Evolutionary conservation across 2,329 filamentous ascomycete genomes (phyloP).

Genomic region (Cordyceps fumosorosea): DNA sequence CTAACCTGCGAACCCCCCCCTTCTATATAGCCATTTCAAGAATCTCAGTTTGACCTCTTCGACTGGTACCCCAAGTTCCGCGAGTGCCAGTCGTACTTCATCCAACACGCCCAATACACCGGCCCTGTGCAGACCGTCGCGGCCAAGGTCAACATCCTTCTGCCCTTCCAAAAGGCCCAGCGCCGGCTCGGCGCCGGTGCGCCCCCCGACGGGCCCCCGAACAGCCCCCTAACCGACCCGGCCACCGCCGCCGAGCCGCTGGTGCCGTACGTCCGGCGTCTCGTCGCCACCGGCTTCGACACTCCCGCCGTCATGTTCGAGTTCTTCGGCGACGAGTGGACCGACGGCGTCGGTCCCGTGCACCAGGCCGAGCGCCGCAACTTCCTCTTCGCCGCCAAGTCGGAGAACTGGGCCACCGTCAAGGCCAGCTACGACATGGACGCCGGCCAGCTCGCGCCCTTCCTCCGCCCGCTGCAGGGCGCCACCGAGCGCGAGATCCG

Average conservation of each 20-base stretch:
- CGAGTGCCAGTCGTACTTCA: slow-evolving; percentile 83
- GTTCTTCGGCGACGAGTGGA: slow-evolving; percentile 95
- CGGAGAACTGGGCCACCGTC: slow-evolving; percentile 79
- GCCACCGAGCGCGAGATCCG: slow-evolving; percentile 75
- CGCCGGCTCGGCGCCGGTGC: slow-evolving; percentile 19
- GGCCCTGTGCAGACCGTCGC: slow-evolving; percentile 79
- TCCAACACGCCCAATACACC: slow-evolving; percentile 84
- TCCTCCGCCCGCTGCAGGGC: slow-evolving; percentile 73
- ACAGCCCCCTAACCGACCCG: slow-evolving; percentile 43
- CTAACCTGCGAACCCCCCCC: not conserved
- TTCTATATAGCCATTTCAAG: slow-evolving; percentile 35
- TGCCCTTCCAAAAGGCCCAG: slow-evolving; percentile 69
- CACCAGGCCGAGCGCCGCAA: slow-evolving; percentile 89
- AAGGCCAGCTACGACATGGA: slow-evolving; percentile 88
- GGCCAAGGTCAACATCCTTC: slow-evolving; percentile 82
- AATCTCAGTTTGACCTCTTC: slow-evolving; percentile 66
- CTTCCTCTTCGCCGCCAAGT: slow-evolving; percentile 92
- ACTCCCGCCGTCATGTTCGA: slow-evolving; percentile 79
- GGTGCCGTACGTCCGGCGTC: slow-evolving; percentile 81
- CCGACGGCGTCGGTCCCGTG: slow-evolving; percentile 68
- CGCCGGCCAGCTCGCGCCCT: slow-evolving; percentile 77
- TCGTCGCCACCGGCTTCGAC: slow-evolving; percentile 90
- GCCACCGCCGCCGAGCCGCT: slow-evolving; percentile 30
- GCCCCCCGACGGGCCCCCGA: slow-evolving; percentile 15
- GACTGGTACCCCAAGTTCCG: slow-evolving; percentile 91